These are phyloP conservation scores for Evansstolkia leycettana DNA, from an alignment of 495 filamentous ascomycete genomes.

Conservation along the genomic window DNA sequence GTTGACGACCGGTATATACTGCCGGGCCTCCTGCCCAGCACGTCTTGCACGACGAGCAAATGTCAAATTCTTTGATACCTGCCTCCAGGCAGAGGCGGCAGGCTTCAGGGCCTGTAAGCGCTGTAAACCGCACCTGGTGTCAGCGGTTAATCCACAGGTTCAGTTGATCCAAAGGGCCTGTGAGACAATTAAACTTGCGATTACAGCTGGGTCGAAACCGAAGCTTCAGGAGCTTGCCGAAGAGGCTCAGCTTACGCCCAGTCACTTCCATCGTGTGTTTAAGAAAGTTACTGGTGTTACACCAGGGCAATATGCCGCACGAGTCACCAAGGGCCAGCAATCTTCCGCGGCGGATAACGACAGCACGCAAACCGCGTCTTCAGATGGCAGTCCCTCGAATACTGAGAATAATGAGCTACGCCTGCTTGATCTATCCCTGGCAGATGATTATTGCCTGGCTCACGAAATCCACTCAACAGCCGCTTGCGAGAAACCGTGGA, in stretches of 20 bases:
- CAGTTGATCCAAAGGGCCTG: conserved; percentile 35
- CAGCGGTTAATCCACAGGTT: conserved; percentile 28
- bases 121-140: conserved; percentile 40
- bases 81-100: conserved; percentile 39
- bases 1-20: conserved; percentile 51
- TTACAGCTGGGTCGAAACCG: conserved; percentile 22
- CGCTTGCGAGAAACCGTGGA: conserved; percentile 12
- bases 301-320: conserved; percentile 39
- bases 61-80: conserved; percentile 43
- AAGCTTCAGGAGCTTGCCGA: conserved; percentile 38
- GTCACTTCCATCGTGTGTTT: conserved; percentile 53
- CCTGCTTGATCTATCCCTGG: too few species aligned
- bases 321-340: conserved; percentile 4
- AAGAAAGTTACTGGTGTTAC: conserved; percentile 47
- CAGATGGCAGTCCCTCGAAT: too few species aligned
- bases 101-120: conserved; percentile 54
- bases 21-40: conserved; percentile 46
- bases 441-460: too few species aligned
- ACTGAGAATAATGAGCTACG: too few species aligned
- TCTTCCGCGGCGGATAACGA: not conserved
- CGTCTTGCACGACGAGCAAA: conserved; percentile 51
- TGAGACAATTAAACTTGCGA: conserved; percentile 13
- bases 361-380: too few species aligned
- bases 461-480: too few species aligned
- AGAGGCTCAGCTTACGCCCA: conserved; percentile 41